These are phyloP conservation scores for Podospora comata DNA, from an alignment of 495 filamentous ascomycete species.

Conservation along the genomic window DNA sequence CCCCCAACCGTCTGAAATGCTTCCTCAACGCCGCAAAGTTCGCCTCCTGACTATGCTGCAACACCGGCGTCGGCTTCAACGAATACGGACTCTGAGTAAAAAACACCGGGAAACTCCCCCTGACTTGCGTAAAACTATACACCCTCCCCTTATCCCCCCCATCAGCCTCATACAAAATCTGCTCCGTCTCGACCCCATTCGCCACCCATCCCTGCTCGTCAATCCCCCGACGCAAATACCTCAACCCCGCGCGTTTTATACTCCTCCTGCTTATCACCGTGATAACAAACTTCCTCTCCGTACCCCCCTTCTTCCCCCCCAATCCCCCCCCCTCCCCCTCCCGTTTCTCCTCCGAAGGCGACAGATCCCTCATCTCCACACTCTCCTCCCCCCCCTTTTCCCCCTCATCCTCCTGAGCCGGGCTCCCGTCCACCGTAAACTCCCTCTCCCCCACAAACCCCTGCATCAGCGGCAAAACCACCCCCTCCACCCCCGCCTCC, in stretches of 20 bases:
- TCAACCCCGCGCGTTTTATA: conserved; percentile 75
- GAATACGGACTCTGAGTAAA: conserved; percentile 92
- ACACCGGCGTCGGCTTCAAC: conserved; percentile 78
- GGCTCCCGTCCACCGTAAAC: conserved; percentile 61
- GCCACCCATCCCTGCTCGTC: conserved; percentile 84
- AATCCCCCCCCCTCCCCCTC: neutral
- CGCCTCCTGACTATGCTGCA: conserved; percentile 70
- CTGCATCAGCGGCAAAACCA: conserved; percentile 83
- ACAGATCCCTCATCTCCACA: conserved; percentile 40
- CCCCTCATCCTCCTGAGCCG: conserved; percentile 43
- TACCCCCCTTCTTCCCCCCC: conserved; percentile 22
- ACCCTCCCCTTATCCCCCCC: conserved; percentile 61
- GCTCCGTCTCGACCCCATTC: conserved; percentile 92
- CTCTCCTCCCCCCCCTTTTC: conserved; percentile 32
- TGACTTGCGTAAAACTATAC: conserved; percentile 79
- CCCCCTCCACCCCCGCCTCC: conserved; percentile 58
- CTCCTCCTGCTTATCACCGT: conserved; percentile 87
- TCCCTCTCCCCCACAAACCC: conserved; percentile 88
- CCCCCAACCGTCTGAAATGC: conserved; percentile 67
- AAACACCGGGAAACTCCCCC: conserved; percentile 87
- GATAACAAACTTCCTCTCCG: conserved; percentile 60
- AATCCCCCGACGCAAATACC: conserved; percentile 87
- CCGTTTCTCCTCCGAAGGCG: neutral
- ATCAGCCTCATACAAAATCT: conserved; percentile 65
- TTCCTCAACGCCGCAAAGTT: conserved; percentile 74